These are phyloP conservation scores for Cucurbita pepo DNA, from an alignment of 306 rosid species.

Conservation along the genomic window DNA sequence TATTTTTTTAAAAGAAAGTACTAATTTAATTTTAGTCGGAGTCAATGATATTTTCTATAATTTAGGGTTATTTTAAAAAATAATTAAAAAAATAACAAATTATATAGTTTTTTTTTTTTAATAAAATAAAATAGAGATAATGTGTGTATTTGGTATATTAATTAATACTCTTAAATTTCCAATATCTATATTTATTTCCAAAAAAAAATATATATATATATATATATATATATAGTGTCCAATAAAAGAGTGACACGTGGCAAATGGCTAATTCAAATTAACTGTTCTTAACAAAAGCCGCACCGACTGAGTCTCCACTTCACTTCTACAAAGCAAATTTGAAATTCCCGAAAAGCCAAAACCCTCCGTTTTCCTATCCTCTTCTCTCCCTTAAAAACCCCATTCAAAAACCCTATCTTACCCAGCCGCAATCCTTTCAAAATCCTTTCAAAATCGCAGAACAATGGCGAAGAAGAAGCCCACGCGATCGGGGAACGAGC, in stretches of 20 bases:
- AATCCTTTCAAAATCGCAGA: background rate
- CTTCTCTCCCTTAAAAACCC: background rate
- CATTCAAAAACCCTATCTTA: background rate
- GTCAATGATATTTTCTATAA: no score
- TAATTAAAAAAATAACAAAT: no score
- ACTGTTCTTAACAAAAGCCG: background rate
- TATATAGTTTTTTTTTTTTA: no score
- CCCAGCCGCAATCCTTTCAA: background rate
- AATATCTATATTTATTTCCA: background rate
- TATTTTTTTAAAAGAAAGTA: no score
- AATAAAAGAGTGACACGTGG: background rate
- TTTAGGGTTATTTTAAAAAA: no score
- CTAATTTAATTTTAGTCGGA: no score
- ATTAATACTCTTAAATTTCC: background rate
- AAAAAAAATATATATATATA: no score
- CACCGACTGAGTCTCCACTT: background rate
- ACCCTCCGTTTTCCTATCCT: background rate
- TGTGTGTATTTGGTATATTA: background rate
- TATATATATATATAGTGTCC: no score
- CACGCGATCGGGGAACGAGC: constrained; percentile 13
- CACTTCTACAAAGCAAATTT: background rate
- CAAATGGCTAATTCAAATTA: background rate
- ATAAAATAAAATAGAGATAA: no score
- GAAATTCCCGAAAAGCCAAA: background rate
- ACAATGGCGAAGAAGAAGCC: constrained; percentile 57